Base-by-base conservation (phyloP, 805 yeast species). In the Wickerhamomyces queroliae region DNA sequence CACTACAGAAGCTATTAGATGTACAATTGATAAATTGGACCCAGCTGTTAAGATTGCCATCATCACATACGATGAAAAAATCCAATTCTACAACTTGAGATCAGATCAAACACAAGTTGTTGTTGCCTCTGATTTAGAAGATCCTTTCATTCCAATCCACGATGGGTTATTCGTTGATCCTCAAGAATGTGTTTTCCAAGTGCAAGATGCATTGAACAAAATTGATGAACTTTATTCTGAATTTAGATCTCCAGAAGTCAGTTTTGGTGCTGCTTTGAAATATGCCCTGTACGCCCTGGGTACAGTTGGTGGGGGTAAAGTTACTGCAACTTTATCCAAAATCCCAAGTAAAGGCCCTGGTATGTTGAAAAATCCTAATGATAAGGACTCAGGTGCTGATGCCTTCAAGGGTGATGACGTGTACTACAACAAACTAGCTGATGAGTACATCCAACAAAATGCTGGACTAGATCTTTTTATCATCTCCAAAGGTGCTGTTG, bases 341-440 rank as follows among this genome's bases (percentile, higher is more conserved):
- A 59, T 88, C 29, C 96, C 99, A 7, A 72, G 86, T 1, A 72
- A 78, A 72, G 96, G 95, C 1, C 82, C 88, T 0, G 96, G 96
- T 4, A 67, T 72, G 9, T 67, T 83, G 39, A 63, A 66, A n/a
- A 41, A 45, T 27, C 41, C 36, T 4, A 58, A 70, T 23, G 56
- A 54, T 31, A 59, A 54, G 20, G 64, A 66, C 22, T 64, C 61
- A 23, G 66, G 63, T 7, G 74, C 72, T 35, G 74, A 68, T 19
- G 63, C 79, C 12, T 71, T 80, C 49, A 66, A 73, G 19, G 73
- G 88, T 6, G 79, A 77, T 35, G 75, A 73, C 47, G 77, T 70
- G 15, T 85, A 69, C 55, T 89, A 84, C 56, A 67, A 66, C 37
- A 69, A 74, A 12, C 59, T 88, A 33, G 78, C 83, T 2, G 69